Evolutionary conservation across 73 alveolate species (phyloP).

Genomic region (Tetrahymena thermophila): DNA sequence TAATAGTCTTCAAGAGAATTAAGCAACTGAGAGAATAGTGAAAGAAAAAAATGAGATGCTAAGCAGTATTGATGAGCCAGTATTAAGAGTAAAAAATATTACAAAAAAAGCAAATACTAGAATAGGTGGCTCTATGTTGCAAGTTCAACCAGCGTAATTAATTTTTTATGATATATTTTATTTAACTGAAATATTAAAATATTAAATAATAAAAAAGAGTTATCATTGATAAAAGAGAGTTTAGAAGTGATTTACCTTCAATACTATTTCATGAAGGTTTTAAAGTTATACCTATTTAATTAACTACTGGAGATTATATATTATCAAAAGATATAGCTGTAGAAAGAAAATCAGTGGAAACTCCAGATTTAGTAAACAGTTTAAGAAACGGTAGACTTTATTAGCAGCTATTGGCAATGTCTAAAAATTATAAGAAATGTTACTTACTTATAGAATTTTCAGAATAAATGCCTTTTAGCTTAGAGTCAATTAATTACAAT

Average conservation of each 20-base stretch:
- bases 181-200: neutral
- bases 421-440: constrained; percentile 61
- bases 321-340: constrained; percentile 72
- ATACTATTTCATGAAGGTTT: constrained; percentile 67
- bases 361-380: constrained; percentile 82
- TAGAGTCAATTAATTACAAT: constrained; percentile 11
- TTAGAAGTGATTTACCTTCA: constrained; percentile 72
- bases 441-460: constrained; percentile 84
- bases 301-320: constrained; percentile 86
- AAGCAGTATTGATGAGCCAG: neutral
- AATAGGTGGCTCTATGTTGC: neutral
- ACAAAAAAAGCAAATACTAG: neutral
- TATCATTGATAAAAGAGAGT: constrained; percentile 80
- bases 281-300: constrained; percentile 62
- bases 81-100: neutral
- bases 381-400: constrained; percentile 70
- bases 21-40: neutral
- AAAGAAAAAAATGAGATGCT: neutral
- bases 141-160: neutral
- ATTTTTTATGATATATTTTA: too few species aligned
- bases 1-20: neutral
- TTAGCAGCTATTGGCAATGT: constrained; percentile 66
- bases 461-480: constrained; percentile 50
- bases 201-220: constrained; percentile 25
- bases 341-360: constrained; percentile 84